phyloP scores from a whole-genome alignment of 1,139 yeast species.

The Hanseniaspora gamundiae region DNA sequence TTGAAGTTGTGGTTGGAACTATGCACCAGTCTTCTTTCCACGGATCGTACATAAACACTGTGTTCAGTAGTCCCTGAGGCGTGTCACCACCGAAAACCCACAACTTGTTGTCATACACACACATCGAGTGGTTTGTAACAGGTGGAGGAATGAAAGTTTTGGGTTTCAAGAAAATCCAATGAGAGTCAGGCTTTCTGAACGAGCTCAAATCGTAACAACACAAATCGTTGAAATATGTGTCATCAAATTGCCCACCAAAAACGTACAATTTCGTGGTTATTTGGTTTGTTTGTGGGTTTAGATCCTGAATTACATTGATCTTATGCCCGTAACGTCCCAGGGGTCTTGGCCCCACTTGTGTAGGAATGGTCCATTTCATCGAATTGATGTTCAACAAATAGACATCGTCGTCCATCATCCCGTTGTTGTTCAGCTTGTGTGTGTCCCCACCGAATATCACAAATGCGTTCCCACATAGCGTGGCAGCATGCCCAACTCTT shows the following conservation, averaged over 20 bases:
- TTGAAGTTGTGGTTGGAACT: slow-evolving; percentile 43
- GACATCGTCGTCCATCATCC: slow-evolving; percentile 75
- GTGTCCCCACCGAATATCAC: slow-evolving; percentile 97
- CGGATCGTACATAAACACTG: slow-evolving; percentile 78
- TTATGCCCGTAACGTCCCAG: slow-evolving; percentile 93
- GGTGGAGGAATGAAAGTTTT: slow-evolving; percentile 60
- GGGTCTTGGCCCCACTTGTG: slow-evolving; percentile 73
- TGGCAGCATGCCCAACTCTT: slow-evolving; percentile 90
- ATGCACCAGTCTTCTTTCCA: slow-evolving; percentile 47
- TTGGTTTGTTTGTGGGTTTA: slow-evolving; percentile 1
- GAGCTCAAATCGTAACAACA: slow-evolving; percentile 79
- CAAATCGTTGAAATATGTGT: slow-evolving; percentile 73
- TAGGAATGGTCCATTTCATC: slow-evolving; percentile 81
- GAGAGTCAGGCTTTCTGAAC: slow-evolving; percentile 72
- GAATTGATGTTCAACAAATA: slow-evolving; percentile 86
- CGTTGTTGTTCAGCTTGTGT: slow-evolving; percentile 63
- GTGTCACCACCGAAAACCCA: slow-evolving; percentile 94
- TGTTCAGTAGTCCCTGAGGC: slow-evolving; percentile 61
- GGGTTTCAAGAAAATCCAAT: slow-evolving; percentile 69
- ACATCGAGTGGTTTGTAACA: slow-evolving; percentile 84
- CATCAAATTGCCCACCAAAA: slow-evolving; percentile 94
- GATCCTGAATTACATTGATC: slow-evolving; percentile 33
- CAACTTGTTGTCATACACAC: slow-evolving; percentile 63
- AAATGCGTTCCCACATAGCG: slow-evolving; percentile 88
- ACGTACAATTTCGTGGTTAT: slow-evolving; percentile 54